Evolutionary conservation across 2,329 filamentous ascomycete species (phyloP).

Genomic region (Ilyonectria destructans): DNA sequence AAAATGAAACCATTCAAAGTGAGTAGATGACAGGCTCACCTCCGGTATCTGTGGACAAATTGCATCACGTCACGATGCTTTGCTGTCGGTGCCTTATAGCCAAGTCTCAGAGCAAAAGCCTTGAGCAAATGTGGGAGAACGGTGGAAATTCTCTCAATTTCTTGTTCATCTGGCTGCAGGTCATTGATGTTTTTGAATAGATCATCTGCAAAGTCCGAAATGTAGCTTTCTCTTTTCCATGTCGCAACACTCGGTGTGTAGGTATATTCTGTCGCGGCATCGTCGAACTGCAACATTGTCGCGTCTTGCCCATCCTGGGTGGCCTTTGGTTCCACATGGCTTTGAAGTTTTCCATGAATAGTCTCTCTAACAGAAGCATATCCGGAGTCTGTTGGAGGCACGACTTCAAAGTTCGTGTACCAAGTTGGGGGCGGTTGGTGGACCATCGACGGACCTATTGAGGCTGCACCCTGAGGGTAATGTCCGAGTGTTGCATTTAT

Average conservation of each 20-base stretch:
- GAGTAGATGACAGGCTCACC: neutral
- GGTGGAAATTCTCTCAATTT: neutral
- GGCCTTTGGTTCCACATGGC: neutral
- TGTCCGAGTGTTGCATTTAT: too few relatives aligned
- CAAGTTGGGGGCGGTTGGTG: too few relatives aligned
- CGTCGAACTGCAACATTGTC: neutral
- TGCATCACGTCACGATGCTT: constrained; percentile 22
- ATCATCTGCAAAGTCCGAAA: constrained; percentile 4
- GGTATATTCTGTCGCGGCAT: constrained; percentile 17
- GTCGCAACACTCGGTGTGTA: neutral
- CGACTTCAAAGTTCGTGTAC: too few relatives aligned
- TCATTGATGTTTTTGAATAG: neutral
- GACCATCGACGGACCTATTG: too few relatives aligned
- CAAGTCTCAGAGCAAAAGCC: constrained; percentile 17
- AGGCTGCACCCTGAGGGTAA: constrained; percentile 24
- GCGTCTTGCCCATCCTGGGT: neutral
- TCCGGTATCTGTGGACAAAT: constrained; percentile 13
- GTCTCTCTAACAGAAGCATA: neutral
- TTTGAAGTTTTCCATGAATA: neutral
- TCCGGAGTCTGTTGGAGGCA: constrained; percentile 50
- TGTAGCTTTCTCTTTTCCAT: neutral
- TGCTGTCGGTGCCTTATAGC: neutral
- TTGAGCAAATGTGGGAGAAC: constrained; percentile 16
- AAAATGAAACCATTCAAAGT: neutral
- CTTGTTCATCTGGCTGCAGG: neutral